Evolutionary conservation across 352 stramenopile genomes (phyloP), one percentile per base, ranked within the genome.

Genomic region (Globisporangium takayamanum): DNA sequence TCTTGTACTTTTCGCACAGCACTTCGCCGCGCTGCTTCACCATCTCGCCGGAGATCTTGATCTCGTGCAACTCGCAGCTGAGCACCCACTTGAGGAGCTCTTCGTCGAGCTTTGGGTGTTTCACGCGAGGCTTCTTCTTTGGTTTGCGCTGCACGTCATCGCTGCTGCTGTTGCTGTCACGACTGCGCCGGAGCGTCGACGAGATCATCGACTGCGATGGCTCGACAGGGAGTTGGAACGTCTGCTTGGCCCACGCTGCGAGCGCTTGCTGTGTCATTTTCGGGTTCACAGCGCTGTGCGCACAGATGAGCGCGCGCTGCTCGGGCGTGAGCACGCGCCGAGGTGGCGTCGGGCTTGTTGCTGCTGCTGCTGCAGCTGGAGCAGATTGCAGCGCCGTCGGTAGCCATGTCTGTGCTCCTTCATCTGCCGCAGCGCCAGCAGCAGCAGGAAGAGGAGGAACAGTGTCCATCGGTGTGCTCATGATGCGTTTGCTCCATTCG

Each of bases 201-300:
- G 78, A 89, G 66, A 93, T 89, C 33, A 79, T 82, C 57, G 83
- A 82, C 69, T 93, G 83, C 57, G 83, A 91, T 59, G 83, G 83
- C 67, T 85, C 77, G 59, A 78, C 80, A 11, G 71, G 45, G 30
- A 93, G 71, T 8, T 54, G 50, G 60, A 93, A 93, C 58, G 80
- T 72, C 30, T 84, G 70, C 59, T 82, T 84, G 14, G 83, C 80
- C 80, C 80, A 93, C 39, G 83, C 69, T 53, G 77, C 81, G 50
- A 93, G 66, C 62, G 88, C 74, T 62, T 77, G 72, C 69, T 93
- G 83, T 56, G 83, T 88, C 5, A 67, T 70, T 63, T 82, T 91
- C 49, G 83, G 80, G 62, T 87, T 76, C 63, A 78, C 78, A 75
- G 76, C 56, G 74, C 70, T 56, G 33, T 89, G 79, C 44, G 88